A percentile compares a stretch with the other conserved stretches of the same genome.
phyloP scores from a whole-genome alignment of 2,329 filamentous ascomycete genomes.

The Scytalidium sp. region DNA sequence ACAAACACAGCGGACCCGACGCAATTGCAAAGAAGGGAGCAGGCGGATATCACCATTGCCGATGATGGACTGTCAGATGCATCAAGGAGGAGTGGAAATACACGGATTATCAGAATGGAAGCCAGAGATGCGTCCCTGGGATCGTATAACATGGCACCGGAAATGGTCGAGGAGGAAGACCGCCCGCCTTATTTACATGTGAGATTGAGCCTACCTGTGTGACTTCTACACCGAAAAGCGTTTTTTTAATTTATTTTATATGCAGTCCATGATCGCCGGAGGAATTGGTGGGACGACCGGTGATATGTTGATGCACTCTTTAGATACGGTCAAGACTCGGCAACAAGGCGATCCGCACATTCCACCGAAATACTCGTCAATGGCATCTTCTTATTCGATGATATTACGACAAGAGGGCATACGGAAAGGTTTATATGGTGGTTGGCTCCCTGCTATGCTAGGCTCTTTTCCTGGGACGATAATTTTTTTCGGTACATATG shows the following conservation, averaged over 20 bases:
- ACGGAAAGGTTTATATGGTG: conserved; percentile 81
- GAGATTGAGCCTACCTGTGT: conserved; percentile 26
- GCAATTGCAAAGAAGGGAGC: conserved; percentile 15
- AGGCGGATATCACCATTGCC: conserved; percentile 24
- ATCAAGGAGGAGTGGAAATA: conserved; percentile 21
- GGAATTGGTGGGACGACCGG: conserved; percentile 90
- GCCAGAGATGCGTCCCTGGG: conserved; percentile 13
- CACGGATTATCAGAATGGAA: conserved; percentile 26
- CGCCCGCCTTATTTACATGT: conserved; percentile 65
- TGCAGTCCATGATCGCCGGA: conserved; percentile 89
- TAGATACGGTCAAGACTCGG: conserved; percentile 97
- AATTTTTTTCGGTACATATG: conserved; percentile 94
- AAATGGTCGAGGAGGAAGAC: conserved; percentile 43
- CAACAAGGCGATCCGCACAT: conserved; percentile 95
- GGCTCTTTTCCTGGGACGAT: conserved; percentile 93
- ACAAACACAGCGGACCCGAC: conserved; percentile 17
- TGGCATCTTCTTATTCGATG: conserved; percentile 86
- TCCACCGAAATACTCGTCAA: conserved; percentile 87
- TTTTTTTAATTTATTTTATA: conserved; percentile 13
- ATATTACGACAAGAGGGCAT: conserved; percentile 93
- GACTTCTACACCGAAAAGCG: conserved; percentile 13
- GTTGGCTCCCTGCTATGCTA: conserved; percentile 85
- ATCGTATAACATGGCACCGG: conserved; percentile 25
- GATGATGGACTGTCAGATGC: conserved; percentile 31
- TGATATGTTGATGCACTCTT: conserved; percentile 97